phyloP scores from a whole-genome alignment of 148 eudicot genomes.

The Spergularia bocconei region DNA sequence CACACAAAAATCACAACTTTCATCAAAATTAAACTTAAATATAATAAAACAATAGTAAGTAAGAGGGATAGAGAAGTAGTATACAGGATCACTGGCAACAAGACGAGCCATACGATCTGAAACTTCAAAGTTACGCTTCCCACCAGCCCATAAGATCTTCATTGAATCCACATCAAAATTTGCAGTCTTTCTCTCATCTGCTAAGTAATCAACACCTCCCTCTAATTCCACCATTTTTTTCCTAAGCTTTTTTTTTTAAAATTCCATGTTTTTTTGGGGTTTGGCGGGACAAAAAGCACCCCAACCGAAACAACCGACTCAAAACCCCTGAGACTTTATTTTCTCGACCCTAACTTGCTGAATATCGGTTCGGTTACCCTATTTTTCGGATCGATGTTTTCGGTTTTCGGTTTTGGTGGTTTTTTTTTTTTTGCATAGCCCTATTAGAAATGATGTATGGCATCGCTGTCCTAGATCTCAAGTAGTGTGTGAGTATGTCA shows the following conservation, averaged over 20 bases:
- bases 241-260: background rate
- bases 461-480: too few relatives aligned
- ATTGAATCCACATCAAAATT: constrained; percentile 64
- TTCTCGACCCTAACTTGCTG: too few relatives aligned
- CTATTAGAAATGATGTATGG: too few relatives aligned
- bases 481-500: too few relatives aligned
- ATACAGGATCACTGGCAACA: constrained; percentile 87
- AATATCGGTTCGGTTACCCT: too few relatives aligned
- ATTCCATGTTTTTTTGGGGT: too few relatives aligned
- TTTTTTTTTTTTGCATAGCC: too few relatives aligned
- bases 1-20: background rate
- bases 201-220: constrained; percentile 55
- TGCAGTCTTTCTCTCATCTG: constrained; percentile 70
- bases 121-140: constrained; percentile 45
- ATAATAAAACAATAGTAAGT: background rate
- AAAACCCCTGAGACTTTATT: too few relatives aligned
- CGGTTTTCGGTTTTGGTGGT: too few relatives aligned
- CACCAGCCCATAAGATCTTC: constrained; percentile 93
- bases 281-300: too few relatives aligned
- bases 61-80: constrained; percentile 26
- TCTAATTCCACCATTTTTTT: constrained; percentile 30
- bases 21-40: background rate
- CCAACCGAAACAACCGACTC: too few relatives aligned
- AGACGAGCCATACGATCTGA: constrained; percentile 87
- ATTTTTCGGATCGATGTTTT: too few relatives aligned